These are phyloP conservation scores for Lentinula boryana DNA, from an alignment of 768 basidiomycete genomes.

Conservation along the genomic window DNA sequence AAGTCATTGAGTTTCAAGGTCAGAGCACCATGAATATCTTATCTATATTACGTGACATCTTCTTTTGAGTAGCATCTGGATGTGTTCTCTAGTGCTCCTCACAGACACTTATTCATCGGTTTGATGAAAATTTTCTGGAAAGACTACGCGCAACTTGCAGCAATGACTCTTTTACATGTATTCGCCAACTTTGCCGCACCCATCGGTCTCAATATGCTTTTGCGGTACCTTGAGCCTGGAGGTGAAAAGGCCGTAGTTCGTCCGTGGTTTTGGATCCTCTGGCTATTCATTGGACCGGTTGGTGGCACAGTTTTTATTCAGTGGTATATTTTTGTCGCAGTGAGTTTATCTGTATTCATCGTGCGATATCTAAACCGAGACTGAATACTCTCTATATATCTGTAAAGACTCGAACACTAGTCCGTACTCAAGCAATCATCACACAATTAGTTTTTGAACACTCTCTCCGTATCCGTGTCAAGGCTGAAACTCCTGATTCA, in stretches of 20 bases:
- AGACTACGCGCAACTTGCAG: constrained; percentile 24
- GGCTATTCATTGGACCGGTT: constrained; percentile 43
- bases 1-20: constrained; percentile 19
- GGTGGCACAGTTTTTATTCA: constrained; percentile 40
- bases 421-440: constrained; percentile 39
- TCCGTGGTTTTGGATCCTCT: constrained; percentile 66
- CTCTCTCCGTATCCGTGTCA: constrained; percentile 57
- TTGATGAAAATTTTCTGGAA: constrained; percentile 31
- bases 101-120: constrained; percentile 40
- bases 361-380: neutral
- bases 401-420: constrained; percentile 33
- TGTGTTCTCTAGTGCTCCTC: constrained; percentile 30
- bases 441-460: constrained; percentile 40
- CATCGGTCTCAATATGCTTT: constrained; percentile 33
- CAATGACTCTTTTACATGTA: constrained; percentile 21
- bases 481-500: constrained; percentile 28
- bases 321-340: constrained; percentile 47
- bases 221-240: constrained; percentile 44
- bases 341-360: constrained; percentile 18
- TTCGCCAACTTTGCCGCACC: constrained; percentile 27
- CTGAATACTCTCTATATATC: too few species aligned
- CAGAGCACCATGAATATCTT: neutral
- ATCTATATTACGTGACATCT: neutral
- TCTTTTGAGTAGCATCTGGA: constrained; percentile 25
- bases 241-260: constrained; percentile 40